Base-by-base conservation (phyloP, 2,329 filamentous ascomycete species). In the Madurella mycetomatis region DNA sequence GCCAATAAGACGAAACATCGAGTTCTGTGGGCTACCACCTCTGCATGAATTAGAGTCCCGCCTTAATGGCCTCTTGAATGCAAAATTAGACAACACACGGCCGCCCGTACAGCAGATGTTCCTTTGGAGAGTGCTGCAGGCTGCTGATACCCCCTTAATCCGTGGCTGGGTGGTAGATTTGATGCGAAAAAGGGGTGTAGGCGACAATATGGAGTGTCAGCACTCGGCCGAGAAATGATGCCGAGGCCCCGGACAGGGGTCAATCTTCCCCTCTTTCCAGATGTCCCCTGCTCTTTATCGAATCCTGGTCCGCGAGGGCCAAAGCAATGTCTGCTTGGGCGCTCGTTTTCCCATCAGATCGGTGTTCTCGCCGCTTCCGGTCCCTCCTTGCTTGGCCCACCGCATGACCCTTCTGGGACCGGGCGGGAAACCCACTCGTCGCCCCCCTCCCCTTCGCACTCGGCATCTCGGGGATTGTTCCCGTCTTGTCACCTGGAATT, bases 401-500 rank as follows among this genome's bases (percentile, higher is more conserved):
- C n/a, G 9, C 45, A 18, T 12, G 37, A n/a, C n/a, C n/a, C n/a
- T n/a, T n/a, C n/a, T n/a, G n/a, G n/a, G n/a, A n/a, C n/a, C n/a
- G n/a, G n/a, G 54, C 53, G 49, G 51, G 25, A 7, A 25, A 7
- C 25, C 25, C 25, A 25, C 25, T 25, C 4, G 4, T 25, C 25
- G 7, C 25, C 25, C 3, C 25, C 25, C 3, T 3, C 7, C 25
- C 25, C 25, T 25, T 25, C 25, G 25, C 25, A 25, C 25, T 7
- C 25, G 25, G 25, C 25, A 25, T 25, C 25, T 25, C 25, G 7
- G 25, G 25, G 25, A 7, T 7, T 25, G 55, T 55, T 47, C 39
- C 50, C 17, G 47, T 39, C 49, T 39, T 31, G 46, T 48, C 49
- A 55, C 53, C 53, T 42, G 56, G 53, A 56, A 49, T 58, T 51